A percentile compares a stretch with the other conserved stretches of the same genome.
phyloP scores from a whole-genome alignment of 768 basidiomycete species.

The Pisolithus orientalis region DNA sequence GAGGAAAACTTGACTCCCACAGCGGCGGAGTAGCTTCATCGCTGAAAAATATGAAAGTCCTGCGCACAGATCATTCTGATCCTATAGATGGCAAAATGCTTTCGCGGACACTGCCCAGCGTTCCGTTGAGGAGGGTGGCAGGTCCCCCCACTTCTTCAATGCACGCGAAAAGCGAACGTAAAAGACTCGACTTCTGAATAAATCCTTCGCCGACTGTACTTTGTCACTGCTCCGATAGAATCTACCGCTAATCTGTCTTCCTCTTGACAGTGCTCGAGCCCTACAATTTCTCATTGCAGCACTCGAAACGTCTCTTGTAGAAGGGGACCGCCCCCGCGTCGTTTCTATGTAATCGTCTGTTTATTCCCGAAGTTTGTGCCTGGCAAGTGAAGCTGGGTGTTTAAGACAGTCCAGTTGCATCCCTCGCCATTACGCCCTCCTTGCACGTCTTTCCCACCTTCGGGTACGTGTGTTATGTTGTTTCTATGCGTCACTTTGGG shows the following conservation, averaged over 20 bases:
- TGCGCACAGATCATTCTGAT: slow-evolving; percentile 33
- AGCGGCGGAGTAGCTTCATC: too few species aligned
- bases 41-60: slow-evolving; percentile 53
- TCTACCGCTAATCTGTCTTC: slow-evolving; percentile 17
- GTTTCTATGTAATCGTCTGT: slow-evolving; percentile 54
- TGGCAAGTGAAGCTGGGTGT: slow-evolving; percentile 14
- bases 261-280: slow-evolving; percentile 44
- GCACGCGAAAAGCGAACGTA: slow-evolving; percentile 31
- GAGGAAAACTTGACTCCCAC: too few species aligned
- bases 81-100: slow-evolving; percentile 8
- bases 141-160: slow-evolving; percentile 29
- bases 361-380: slow-evolving; percentile 25
- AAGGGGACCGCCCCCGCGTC: slow-evolving; percentile 46
- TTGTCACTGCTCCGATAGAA: slow-evolving; percentile 25
- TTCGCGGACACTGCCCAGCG: slow-evolving; percentile 19
- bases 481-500: background rate
- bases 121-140: slow-evolving; percentile 7
- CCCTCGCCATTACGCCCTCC: background rate
- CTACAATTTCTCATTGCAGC: slow-evolving; percentile 61
- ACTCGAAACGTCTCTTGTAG: slow-evolving; percentile 43
- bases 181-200: slow-evolving; percentile 8
- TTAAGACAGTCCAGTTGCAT: background rate
- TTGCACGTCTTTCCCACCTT: slow-evolving; percentile 8
- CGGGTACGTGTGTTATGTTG: slow-evolving; percentile 9
- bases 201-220: slow-evolving; percentile 37